Base-by-base conservation (phyloP, 306 rosid genomes). In the Castanopsis chinensis region DNA sequence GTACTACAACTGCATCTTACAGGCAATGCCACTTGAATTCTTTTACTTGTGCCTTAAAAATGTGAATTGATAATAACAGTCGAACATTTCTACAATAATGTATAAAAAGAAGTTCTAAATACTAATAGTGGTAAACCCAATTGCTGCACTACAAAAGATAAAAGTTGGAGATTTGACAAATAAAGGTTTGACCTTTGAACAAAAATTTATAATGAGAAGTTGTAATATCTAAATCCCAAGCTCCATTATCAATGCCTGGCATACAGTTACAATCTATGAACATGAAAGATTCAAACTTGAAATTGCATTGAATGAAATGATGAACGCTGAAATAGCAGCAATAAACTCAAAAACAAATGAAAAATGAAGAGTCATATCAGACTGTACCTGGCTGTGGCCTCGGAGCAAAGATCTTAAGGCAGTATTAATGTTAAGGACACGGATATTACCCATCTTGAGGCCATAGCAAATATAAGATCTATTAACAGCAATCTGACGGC, bases 391-490 rank as follows among this genome's bases (percentile, higher is more conserved):
- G 56, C 83, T 91, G 82, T 91, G 94, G 81, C 94, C 94, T n/a
- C 89, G 84, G 71, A 91, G 92, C 88, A 91, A 84, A 68, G 90
- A 83, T 87, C 94, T 85, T 67, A 85, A 53, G 10, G 92, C 92
- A 72, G 92, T 91, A 43, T 88, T 87, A 63, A 91, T 91, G 61
- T 91, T 89, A 80, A 91, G 92, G 49, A 91, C 91, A 53, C 95
- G 75, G 58, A 91, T 91, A 41, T 91, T 88, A 68, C 95, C 95
- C 12, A 84, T 86, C 72, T 88, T 89, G 65, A 91, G 90, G 55
- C 95, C 95, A 84, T 91, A 91, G 82, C 95, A 88, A 19, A 91
- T 91, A 51, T 91, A 91, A 79, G 95, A 89, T 71, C 84, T 87
- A 60, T 91, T 91, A 28, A 91, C 92, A 0, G 95, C 95, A 67